phyloP scores from a whole-genome alignment of 2,329 filamentous ascomycete genomes.

The Alternaria arbusti region DNA sequence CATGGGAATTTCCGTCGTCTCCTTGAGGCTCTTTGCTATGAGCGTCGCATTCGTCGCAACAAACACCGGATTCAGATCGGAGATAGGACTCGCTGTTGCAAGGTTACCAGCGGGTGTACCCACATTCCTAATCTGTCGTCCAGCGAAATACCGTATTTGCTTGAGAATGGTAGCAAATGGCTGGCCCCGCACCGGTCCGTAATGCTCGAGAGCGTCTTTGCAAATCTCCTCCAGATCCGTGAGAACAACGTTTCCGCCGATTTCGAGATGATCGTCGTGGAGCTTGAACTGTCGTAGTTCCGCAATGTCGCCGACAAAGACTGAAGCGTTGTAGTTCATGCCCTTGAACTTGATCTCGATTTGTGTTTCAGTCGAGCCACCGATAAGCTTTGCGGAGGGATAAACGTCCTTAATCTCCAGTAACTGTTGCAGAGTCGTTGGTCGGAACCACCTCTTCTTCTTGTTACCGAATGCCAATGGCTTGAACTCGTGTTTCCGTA shows the following conservation, averaged over 20 bases:
- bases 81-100: slow-evolving; percentile 93
- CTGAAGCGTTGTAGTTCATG: slow-evolving; percentile 84
- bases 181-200: slow-evolving; percentile 74
- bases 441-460: slow-evolving; percentile 90
- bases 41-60: slow-evolving; percentile 84
- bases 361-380: slow-evolving; percentile 94
- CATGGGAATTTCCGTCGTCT: slow-evolving; percentile 88
- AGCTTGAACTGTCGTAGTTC: slow-evolving; percentile 85
- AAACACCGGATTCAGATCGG: slow-evolving; percentile 92
- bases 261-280: slow-evolving; percentile 80
- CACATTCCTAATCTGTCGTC: slow-evolving; percentile 95
- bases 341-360: slow-evolving; percentile 99
- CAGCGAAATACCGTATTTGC: slow-evolving; percentile 93
- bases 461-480: slow-evolving; percentile 93
- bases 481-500: slow-evolving; percentile 82
- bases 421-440: slow-evolving; percentile 83
- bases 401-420: slow-evolving; percentile 88
- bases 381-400: slow-evolving; percentile 90
- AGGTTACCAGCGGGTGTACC: slow-evolving; percentile 94
- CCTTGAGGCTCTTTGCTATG: slow-evolving; percentile 75
- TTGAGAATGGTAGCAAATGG: slow-evolving; percentile 91
- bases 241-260: slow-evolving; percentile 90
- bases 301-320: slow-evolving; percentile 91
- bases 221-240: slow-evolving; percentile 91
- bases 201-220: slow-evolving; percentile 77